Base-by-base conservation (phyloP, 164 flowering plant species). In the Berberis vulgaris region DNA sequence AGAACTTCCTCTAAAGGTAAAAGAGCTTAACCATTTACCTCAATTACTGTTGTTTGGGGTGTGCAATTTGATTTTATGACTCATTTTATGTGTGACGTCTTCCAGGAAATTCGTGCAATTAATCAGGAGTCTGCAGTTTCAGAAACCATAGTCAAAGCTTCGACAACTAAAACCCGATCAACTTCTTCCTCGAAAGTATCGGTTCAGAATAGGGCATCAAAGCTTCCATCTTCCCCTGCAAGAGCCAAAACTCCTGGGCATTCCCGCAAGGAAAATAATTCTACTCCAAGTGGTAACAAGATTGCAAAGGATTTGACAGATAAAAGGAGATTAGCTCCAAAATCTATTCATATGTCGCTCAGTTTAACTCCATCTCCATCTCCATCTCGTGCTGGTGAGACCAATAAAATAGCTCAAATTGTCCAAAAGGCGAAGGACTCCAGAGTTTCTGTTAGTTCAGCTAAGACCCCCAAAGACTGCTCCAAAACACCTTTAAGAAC, bases 291-390 rank as follows among this genome's bases (percentile, higher is more conserved):
- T 46, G 65, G 66, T 46, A 76, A 72, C 66, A 76, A 67, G 63
- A 7, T 65, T 41, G 66, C 67, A 54, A 70, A 55, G 43, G 74
- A 70, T 47, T 50, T 60, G 3, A 57, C 54, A 52, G 71, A 75
- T 52, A 79, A 75, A 60, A 80, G 65, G 70, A 72, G 67, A 41
- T 26, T 26, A 26, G 67, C 68, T 38, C 71, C 80, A 66, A 84
- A 65, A 65, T 74, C 87, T n/a, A 73, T 85, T 65, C 84, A 87
- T 62, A 80, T 81, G 88, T 87, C 96, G 6, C 70, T 86, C 62
- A 81, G 70, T 72, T 76, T 76, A 41, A 64, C 75, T 66, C 69
- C 70, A n/a, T 74, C 75, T 66, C 69, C 70, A n/a, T 74, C 75
- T 67, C 67, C 71, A 26, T 26, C 26, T 26, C 26, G 26, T 57